These are phyloP conservation scores for Albifimbria verrucaria DNA, from an alignment of 2,329 filamentous ascomycete species.

Conservation along the genomic window DNA sequence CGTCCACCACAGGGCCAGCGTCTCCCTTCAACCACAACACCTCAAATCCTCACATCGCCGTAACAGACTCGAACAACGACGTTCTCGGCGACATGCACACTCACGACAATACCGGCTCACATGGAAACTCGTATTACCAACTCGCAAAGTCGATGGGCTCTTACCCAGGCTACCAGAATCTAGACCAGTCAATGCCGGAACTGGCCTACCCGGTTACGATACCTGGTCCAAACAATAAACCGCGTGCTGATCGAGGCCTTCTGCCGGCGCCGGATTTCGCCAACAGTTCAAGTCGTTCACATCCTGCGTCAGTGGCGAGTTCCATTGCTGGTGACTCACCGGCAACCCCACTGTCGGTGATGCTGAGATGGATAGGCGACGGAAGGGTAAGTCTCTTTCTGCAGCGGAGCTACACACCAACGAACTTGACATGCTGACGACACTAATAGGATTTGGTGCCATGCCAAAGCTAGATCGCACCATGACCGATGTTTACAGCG, in stretches of 20 bases:
- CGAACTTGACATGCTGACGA: conserved; percentile 49
- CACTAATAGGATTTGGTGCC: conserved; percentile 40
- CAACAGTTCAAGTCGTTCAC: conserved; percentile 39
- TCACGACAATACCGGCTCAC: conserved; percentile 12
- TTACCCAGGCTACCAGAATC: conserved; percentile 40
- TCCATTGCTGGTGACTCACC: conserved; percentile 58
- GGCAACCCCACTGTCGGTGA: conserved; percentile 52
- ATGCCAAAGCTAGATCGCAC: conserved; percentile 79
- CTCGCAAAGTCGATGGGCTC: conserved; percentile 41
- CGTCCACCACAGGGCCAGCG: conserved; percentile 52
- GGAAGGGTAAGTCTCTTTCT: conserved; percentile 60
- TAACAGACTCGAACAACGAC: conserved; percentile 47
- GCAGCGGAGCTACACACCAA: too few relatives aligned
- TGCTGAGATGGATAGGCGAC: conserved; percentile 45
- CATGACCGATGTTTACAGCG: conserved; percentile 79
- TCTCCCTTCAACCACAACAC: conserved; percentile 56
- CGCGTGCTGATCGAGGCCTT: conserved; percentile 38
- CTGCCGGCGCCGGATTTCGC: conserved; percentile 45
- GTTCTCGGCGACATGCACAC: conserved; percentile 39
- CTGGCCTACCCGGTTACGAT: conserved; percentile 39
- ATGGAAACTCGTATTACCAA: conserved; percentile 42
- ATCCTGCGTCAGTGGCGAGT: conserved; percentile 55
- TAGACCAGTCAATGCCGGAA: conserved; percentile 34
- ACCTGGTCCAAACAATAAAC: conserved; percentile 30
- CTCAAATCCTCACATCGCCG: conserved; percentile 56